Evolutionary conservation across 352 stramenopile species (phyloP).

Genomic region (Phytophthora agathidicida): DNA sequence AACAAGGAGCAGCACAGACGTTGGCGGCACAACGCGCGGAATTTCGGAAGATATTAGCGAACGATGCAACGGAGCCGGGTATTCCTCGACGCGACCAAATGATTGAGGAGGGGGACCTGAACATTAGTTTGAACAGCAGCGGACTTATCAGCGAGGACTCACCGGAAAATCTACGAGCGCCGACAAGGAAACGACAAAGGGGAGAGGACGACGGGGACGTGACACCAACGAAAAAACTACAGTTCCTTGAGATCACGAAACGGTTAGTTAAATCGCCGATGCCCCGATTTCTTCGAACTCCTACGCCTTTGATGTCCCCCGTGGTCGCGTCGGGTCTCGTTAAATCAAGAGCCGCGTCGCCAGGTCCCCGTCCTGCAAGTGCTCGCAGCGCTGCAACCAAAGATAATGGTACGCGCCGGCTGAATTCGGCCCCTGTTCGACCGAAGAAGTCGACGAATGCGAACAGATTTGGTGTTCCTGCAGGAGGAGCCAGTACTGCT

Average conservation of each 20-base stretch:
- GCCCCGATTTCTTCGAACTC: constrained; percentile 40
- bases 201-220: constrained; percentile 22
- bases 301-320: constrained; percentile 40
- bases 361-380: constrained; percentile 16
- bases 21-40: constrained; percentile 50
- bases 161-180: constrained; percentile 30
- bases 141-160: constrained; percentile 32
- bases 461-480: constrained; percentile 41
- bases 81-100: constrained; percentile 18
- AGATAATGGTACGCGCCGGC: constrained; percentile 39
- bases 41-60: constrained; percentile 50
- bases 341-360: constrained; percentile 32
- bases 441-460: constrained; percentile 49
- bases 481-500: constrained; percentile 20
- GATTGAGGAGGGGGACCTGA: constrained; percentile 36
- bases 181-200: constrained; percentile 35
- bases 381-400: constrained; percentile 22
- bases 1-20: constrained; percentile 34
- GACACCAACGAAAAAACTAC: constrained; percentile 42
- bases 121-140: constrained; percentile 46
- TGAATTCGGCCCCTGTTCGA: constrained; percentile 45
- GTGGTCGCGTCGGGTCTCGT: constrained; percentile 27
- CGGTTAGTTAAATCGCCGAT: constrained; percentile 48
- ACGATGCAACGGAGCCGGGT: constrained; percentile 11
- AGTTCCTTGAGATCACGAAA: constrained; percentile 52